Evolutionary conservation across 768 basidiomycete genomes (phyloP).

Genomic region (Collybiopsis confluens): DNA sequence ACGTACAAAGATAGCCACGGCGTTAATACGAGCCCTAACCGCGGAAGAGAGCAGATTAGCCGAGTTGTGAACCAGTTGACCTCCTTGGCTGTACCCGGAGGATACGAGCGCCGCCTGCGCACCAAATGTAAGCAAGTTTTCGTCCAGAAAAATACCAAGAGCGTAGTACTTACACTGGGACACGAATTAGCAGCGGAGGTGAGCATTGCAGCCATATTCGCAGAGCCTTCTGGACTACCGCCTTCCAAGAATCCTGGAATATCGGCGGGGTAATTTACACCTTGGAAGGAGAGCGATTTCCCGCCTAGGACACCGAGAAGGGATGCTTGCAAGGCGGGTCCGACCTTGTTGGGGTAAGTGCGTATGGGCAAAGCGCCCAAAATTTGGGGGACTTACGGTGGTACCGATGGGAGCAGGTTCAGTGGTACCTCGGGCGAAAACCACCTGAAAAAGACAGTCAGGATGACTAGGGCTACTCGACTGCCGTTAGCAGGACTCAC

Average conservation of each 20-base stretch:
- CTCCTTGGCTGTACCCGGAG: slow-evolving; percentile 21
- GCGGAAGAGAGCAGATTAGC: slow-evolving; percentile 27
- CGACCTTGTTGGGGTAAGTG: background rate
- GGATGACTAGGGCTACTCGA: too few species aligned
- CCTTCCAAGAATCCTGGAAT: slow-evolving; percentile 17
- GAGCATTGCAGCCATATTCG: slow-evolving; percentile 13
- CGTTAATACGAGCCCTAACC: slow-evolving; percentile 22
- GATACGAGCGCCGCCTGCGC: slow-evolving; percentile 15
- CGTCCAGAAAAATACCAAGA: background rate
- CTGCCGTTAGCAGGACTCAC: background rate
- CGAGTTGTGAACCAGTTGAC: slow-evolving; percentile 35
- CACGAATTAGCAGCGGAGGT: slow-evolving; percentile 12
- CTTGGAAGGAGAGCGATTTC: slow-evolving; percentile 14
- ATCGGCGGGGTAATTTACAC: slow-evolving; percentile 17
- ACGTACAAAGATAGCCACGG: slow-evolving; percentile 26
- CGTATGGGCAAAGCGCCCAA: background rate
- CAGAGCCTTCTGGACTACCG: slow-evolving; percentile 14
- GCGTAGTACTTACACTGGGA: slow-evolving; percentile 17
- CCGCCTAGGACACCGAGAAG: slow-evolving; percentile 11
- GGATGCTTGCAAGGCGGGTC: slow-evolving; percentile 13
- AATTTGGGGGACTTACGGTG: slow-evolving; percentile 3
- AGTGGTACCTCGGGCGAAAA: slow-evolving; percentile 17
- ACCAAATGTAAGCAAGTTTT: background rate
- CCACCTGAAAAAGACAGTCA: slow-evolving; percentile 9
- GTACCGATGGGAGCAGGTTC: slow-evolving; percentile 15